Percentiles rank a stretch among this genome's conserved stretches.
These are phyloP conservation scores for Colletotrichum filicis DNA, from an alignment of 2,329 filamentous ascomycete genomes.

Conservation along the genomic window DNA sequence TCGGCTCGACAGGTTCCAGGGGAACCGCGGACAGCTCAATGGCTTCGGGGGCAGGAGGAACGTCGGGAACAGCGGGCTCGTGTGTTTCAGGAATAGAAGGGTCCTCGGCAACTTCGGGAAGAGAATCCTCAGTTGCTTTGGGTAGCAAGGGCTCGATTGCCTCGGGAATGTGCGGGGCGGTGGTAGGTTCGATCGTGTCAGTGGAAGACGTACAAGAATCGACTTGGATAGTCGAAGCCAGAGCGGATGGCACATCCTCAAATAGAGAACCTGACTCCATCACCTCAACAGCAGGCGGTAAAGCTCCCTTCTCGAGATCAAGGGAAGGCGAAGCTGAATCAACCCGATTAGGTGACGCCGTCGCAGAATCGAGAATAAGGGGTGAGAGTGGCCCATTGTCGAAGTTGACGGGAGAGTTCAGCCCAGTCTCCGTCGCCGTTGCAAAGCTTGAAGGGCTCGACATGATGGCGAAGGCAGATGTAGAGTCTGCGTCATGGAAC, in stretches of 20 bases:
- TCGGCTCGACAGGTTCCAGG: slow-evolving; percentile 16
- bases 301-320: background rate
- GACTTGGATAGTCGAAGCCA: slow-evolving; percentile 3
- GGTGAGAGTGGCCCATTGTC: slow-evolving; percentile 3
- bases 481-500: slow-evolving; percentile 26
- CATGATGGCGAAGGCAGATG: background rate
- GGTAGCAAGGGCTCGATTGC: background rate
- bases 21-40: background rate
- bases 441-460: slow-evolving; percentile 33
- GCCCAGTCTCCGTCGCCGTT: slow-evolving; percentile 18
- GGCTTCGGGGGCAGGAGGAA: background rate
- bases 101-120: background rate
- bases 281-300: background rate
- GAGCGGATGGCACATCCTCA: background rate
- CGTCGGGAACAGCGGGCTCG: background rate
- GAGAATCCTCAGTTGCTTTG: background rate
- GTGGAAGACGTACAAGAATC: slow-evolving; percentile 31
- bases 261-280: background rate
- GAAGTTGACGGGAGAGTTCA: slow-evolving; percentile 25
- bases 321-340: background rate
- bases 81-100: background rate
- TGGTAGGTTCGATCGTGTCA: slow-evolving; percentile 8
- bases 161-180: slow-evolving; percentile 2
- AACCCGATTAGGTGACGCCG: background rate
- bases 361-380: background rate